Conservation (phyloP, 2,329 filamentous ascomycete genomes). For the Didymella keratinophila region DNA sequence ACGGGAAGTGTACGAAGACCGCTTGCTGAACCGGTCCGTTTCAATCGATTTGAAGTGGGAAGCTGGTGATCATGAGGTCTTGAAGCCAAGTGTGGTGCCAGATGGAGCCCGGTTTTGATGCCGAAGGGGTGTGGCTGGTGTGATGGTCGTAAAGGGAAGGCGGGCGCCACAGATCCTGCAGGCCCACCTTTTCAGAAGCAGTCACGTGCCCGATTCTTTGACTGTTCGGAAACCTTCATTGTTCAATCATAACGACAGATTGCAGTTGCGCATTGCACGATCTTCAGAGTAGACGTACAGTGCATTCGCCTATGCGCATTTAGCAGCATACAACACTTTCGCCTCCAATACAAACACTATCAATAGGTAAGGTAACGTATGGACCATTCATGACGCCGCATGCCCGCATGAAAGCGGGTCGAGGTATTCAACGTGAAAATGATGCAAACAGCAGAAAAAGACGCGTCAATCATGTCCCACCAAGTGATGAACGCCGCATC, state of each 20-base stretch:
- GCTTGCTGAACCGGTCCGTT: slow-evolving; percentile 8
- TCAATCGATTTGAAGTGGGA: slow-evolving; percentile 6
- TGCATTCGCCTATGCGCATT: background rate
- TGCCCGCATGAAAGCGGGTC: slow-evolving; percentile 19
- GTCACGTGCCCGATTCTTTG: background rate
- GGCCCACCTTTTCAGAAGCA: background rate
- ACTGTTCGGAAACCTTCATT: too few species aligned
- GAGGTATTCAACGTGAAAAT: slow-evolving; percentile 22
- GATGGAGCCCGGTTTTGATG: background rate
- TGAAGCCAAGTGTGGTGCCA: slow-evolving; percentile 3
- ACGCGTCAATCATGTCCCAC: background rate
- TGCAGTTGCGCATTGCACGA: background rate
- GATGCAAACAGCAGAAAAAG: slow-evolving; percentile 1
- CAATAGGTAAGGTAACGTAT: slow-evolving; percentile 26
- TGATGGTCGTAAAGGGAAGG: background rate
- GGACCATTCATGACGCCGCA: slow-evolving; percentile 16
- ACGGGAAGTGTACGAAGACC: slow-evolving; percentile 1
- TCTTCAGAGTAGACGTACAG: background rate
- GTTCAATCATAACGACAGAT: background rate
- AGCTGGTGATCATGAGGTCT: slow-evolving; percentile 18
- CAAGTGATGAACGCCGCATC: slow-evolving; percentile 10
- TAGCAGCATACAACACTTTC: background rate
- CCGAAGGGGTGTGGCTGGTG: background rate
- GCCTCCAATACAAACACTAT: slow-evolving; percentile 25
- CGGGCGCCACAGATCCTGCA: background rate